A percentile compares a stretch with the other conserved stretches of the same genome.
Evolutionary conservation across 345 rosid genomes (phyloP).

Genomic region (Nasturtium officinale): DNA sequence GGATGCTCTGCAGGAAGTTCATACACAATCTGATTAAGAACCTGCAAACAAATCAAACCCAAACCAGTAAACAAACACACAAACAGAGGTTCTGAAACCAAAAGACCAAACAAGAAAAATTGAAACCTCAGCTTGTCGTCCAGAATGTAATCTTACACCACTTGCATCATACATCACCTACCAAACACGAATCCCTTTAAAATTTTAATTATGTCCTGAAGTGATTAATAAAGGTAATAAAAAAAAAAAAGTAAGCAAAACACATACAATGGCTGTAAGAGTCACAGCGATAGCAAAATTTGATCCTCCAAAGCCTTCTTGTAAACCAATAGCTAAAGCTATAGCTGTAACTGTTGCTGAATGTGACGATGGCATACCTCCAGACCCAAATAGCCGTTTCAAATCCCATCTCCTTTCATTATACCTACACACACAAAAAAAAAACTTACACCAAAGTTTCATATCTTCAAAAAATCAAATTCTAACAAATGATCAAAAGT

Average conservation of each 20-base stretch:
- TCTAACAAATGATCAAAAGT: background rate
- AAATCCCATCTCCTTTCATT: constrained; percentile 71
- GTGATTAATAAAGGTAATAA: background rate
- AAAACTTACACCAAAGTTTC: constrained; percentile 43
- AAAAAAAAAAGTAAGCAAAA: background rate
- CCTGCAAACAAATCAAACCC: constrained; percentile 43
- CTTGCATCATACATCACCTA: constrained; percentile 96
- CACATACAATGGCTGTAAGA: constrained; percentile 73
- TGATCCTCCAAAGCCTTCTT: constrained; percentile 73
- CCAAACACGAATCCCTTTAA: constrained; percentile 11
- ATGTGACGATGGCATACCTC: constrained; percentile 98
- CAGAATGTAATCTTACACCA: constrained; percentile 87
- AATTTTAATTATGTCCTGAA: background rate
- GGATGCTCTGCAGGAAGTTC: constrained; percentile 95
- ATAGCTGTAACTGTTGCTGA: constrained; percentile 81
- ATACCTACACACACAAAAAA: constrained; percentile 51
- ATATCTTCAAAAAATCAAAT: constrained; percentile 44
- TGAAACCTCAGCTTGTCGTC: constrained; percentile 90
- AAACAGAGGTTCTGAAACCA: background rate
- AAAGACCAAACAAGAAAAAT: background rate
- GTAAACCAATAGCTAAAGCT: constrained; percentile 69
- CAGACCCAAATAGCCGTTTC: constrained; percentile 78
- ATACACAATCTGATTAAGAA: constrained; percentile 90
- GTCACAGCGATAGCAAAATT: constrained; percentile 61
- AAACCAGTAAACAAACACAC: background rate